Base-by-base conservation (phyloP, 2,329 filamentous ascomycete species). In the Penicillium freii region DNA sequence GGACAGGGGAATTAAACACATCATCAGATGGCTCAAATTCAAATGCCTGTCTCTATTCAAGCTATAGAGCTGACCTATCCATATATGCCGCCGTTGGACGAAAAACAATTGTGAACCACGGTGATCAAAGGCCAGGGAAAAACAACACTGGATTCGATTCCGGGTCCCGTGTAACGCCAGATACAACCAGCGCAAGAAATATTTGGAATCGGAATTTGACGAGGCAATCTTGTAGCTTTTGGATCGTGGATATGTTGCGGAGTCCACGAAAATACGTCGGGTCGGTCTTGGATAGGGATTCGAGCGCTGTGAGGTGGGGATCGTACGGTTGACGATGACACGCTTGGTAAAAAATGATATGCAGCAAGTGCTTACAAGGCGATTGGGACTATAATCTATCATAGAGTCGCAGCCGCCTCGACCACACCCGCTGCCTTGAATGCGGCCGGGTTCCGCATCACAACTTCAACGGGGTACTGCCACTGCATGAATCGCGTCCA, bases 401-500 rank as follows among this genome's bases (percentile, higher is more conserved):
- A 78, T 58, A 78, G 65, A 29, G 73, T 68, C 33, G 77, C 71
- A 34, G 73, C 70, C 8, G 85, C 87, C 66, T 84, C 84, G n/a
- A 83, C 79, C 9, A 80, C 83, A 29, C 89, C 88, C 1, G 81
- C 78, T n/a, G 78, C 82, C 68, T 83, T 85, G 75, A 89, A 90
- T 0, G 79, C 73, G 61, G 78, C 81, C 69, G 87, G 86, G 73
- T 81, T 87, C 56, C 85, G 75, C 42, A 80, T 64, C n/a, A 75
- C 72, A 43, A 96, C 81, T 60, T 95, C 88, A 55, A 96, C 88
- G 0, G 86, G 86, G 72, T 96, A 94, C 74, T 90, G 88, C 92
- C 92, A 97, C 73, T 91, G 86, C 92, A 97, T 97, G 72, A 92
- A 95, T 69, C 88, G 87, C 23, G 87, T 88, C 92, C 93, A 97